Evolutionary conservation across 2,329 filamentous ascomycete species (phyloP).

Genomic region (Conoideocrella luteorostrata): DNA sequence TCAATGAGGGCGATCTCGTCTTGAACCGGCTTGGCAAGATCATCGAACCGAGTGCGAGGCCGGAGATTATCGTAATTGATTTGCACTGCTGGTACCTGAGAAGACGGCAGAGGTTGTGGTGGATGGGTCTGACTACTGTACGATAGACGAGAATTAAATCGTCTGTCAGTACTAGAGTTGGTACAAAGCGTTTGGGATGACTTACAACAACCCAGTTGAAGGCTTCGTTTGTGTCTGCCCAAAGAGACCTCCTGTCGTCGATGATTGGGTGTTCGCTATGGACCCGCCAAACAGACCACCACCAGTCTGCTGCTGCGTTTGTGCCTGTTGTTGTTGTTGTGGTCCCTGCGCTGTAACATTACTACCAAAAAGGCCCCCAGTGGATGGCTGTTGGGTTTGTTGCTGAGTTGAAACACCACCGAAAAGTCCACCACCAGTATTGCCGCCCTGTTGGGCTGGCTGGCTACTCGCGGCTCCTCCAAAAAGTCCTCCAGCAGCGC

Average conservation of each 20-base stretch:
- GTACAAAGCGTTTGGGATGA: neutral
- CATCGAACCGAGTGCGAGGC: constrained; percentile 85
- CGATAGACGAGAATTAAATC: too few relatives aligned
- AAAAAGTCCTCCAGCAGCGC: constrained; percentile 17
- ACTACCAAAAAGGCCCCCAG: constrained; percentile 26
- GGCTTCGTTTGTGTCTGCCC: constrained; percentile 29
- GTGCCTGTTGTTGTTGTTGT: constrained; percentile 18
- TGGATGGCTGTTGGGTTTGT: constrained; percentile 16
- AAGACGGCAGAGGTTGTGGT: constrained; percentile 30
- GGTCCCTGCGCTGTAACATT: constrained; percentile 18
- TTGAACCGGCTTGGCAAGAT: constrained; percentile 77
- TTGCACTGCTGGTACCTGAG: constrained; percentile 63
- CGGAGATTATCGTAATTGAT: constrained; percentile 74
- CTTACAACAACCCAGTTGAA: constrained; percentile 27
- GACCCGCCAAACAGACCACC: constrained; percentile 24
- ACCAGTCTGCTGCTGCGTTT: constrained; percentile 21
- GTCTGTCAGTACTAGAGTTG: too few relatives aligned
- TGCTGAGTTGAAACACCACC: constrained; percentile 16
- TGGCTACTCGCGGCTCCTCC: constrained; percentile 20
- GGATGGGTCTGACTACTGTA: constrained; percentile 23
- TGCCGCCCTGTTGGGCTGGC: constrained; percentile 2
- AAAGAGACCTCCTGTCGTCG: constrained; percentile 21
- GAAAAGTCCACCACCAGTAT: constrained; percentile 6
- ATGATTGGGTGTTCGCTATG: constrained; percentile 12
- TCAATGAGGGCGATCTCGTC: constrained; percentile 73